Conservation (phyloP, 352 stramenopile species). For the Peronosclerospora sorghi region DNA sequence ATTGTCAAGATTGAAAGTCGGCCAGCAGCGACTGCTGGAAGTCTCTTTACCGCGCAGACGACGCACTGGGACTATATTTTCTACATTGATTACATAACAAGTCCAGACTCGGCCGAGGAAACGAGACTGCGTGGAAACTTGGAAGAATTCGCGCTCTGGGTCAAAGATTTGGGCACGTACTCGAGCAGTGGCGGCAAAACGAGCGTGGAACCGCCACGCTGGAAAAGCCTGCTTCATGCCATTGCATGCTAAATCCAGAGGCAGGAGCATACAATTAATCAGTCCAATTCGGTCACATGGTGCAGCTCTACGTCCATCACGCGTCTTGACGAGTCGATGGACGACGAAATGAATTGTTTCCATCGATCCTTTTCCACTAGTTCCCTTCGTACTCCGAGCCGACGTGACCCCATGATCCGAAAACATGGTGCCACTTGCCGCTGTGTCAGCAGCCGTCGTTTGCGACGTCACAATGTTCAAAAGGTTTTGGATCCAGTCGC, state of each 20-base stretch:
- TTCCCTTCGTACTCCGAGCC: conserved; percentile 9
- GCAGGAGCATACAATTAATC: too few relatives aligned
- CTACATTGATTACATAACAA: conserved; percentile 66
- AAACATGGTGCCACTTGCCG: conserved; percentile 17
- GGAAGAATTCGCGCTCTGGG: conserved; percentile 67
- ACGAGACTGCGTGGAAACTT: conserved; percentile 42
- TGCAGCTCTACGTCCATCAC: conserved; percentile 19
- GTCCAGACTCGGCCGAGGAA: conserved; percentile 31
- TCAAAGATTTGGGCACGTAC: conserved; percentile 69
- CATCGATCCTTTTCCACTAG: conserved; percentile 50
- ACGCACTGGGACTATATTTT: conserved; percentile 79
- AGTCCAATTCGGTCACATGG: neutral
- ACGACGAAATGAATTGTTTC: conserved; percentile 59
- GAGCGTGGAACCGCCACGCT: conserved; percentile 51
- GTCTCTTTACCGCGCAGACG: conserved; percentile 50
- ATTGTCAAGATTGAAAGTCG: conserved; percentile 79
- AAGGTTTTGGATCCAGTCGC: neutral
- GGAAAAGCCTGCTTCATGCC: conserved; percentile 51
- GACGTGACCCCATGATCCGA: conserved; percentile 57
- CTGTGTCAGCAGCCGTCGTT: neutral
- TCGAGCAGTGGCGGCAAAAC: conserved; percentile 47
- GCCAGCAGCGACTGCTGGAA: conserved; percentile 46
- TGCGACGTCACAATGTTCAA: neutral
- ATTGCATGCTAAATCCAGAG: conserved; percentile 48
- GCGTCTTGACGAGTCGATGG: conserved; percentile 38